Conservation (phyloP, 768 basidiomycete genomes). For the Leccinum truebloodii region DNA sequence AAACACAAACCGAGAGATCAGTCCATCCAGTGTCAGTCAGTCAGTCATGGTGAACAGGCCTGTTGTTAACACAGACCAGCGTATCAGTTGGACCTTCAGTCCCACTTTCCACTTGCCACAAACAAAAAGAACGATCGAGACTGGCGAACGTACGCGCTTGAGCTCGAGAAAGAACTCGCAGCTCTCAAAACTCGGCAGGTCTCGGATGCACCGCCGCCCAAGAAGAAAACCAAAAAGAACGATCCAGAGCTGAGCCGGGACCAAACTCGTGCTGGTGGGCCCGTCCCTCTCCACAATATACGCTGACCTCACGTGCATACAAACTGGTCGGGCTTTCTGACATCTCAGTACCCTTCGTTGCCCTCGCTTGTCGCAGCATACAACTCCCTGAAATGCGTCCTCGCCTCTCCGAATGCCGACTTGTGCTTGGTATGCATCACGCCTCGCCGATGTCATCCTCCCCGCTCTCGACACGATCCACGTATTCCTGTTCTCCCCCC, state of each 20-base stretch:
- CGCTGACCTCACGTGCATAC: not conserved
- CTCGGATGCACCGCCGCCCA: slow-evolving; percentile 24
- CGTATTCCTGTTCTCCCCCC: slow-evolving; percentile 24
- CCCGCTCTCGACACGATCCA: slow-evolving; percentile 20
- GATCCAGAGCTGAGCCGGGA: slow-evolving; percentile 25
- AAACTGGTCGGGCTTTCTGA: slow-evolving; percentile 26
- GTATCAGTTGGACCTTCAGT: slow-evolving; percentile 29
- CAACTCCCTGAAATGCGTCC: slow-evolving; percentile 22
- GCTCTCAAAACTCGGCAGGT: slow-evolving; percentile 19
- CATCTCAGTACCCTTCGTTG: slow-evolving; percentile 20
- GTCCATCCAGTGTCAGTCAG: slow-evolving; percentile 22
- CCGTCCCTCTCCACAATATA: not conserved
- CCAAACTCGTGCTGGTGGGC: slow-evolving; percentile 19
- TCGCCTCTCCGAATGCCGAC: slow-evolving; percentile 13
- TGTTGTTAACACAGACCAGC: slow-evolving; percentile 15
- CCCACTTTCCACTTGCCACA: slow-evolving; percentile 22
- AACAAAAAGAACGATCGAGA: not conserved
- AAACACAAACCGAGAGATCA: slow-evolving; percentile 29
- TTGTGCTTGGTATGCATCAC: slow-evolving; percentile 4
- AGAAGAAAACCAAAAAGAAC: slow-evolving; percentile 30
- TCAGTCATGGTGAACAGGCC: too few species aligned
- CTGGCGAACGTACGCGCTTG: slow-evolving; percentile 31
- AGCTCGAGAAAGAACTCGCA: slow-evolving; percentile 29
- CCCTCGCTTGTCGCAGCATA: slow-evolving; percentile 28
- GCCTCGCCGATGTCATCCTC: slow-evolving; percentile 22